Base-by-base conservation (phyloP, 2,329 filamentous ascomycete genomes). In the Trichoderma breve region DNA sequence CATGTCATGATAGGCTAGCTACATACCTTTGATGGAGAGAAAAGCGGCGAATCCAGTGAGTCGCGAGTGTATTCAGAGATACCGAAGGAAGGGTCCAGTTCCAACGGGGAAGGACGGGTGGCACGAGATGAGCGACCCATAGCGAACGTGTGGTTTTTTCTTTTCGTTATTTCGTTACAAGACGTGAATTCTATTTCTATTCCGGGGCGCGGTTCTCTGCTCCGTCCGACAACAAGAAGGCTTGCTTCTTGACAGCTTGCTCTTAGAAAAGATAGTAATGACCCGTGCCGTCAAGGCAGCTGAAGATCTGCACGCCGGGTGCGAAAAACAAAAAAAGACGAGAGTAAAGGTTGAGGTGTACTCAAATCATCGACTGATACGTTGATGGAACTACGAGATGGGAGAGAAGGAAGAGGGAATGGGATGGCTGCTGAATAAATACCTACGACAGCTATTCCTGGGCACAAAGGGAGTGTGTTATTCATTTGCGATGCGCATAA, bases 231-330 rank as follows among this genome's bases (percentile, higher is more conserved):
- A 32, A 30, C 28, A 51, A 70, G 66, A 70, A 70, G 66, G 55
- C 66, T 70, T 62, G 66, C 66, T 70, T 70, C 57, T 60, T 60
- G 65, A 30, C 39, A 7, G 26, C 21, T 61, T 61, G 55, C 34
- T 47, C 36, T 51, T 30, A 62, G 26, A 36, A 70, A 70, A 53
- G 66, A 70, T 70, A 62, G 66, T 30, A 58, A 51, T 62, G 64
- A 72, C 58, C 57, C 39, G 66, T 47, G 66, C 71, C 71, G 57
- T 72, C 71, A 72, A 72, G 71, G 67, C 71, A 72, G 71, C 67
- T 51, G 55, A 70, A 57, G 60, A 18, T 70, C 71, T 71, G 71
- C 71, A 72, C 71, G 34, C 71, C 71, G 60, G 71, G 71, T 72
- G 71, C 71, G 67, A 53, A 24, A 65, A 21, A 32, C 24, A 14